These are phyloP conservation scores for Nitzschia sp. DNA, from an alignment of 108 stramenopile species.

Conservation along the genomic window DNA sequence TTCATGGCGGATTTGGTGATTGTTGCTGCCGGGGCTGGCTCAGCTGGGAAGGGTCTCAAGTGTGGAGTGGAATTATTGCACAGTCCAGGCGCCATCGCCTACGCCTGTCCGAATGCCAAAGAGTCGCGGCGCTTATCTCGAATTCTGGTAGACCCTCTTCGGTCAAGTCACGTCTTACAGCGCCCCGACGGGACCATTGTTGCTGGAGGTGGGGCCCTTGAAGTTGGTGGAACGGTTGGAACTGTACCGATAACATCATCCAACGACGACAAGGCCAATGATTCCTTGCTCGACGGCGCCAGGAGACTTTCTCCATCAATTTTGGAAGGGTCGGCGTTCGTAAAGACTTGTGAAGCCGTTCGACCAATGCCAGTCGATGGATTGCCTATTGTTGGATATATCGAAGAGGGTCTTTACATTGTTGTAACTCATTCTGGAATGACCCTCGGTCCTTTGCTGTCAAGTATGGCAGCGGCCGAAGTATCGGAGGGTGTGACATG, in stretches of 20 bases:
- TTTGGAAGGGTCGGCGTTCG: neutral
- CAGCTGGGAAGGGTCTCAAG: slow-evolving; percentile 25
- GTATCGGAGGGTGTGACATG: slow-evolving; percentile 22
- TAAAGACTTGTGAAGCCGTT: slow-evolving; percentile 40
- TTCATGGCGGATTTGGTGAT: slow-evolving; percentile 46
- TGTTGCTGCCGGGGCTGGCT: slow-evolving; percentile 50
- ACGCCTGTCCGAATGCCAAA: slow-evolving; percentile 14
- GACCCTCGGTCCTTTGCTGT: slow-evolving; percentile 60
- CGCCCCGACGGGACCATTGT: slow-evolving; percentile 56
- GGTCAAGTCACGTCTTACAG: slow-evolving; percentile 53
- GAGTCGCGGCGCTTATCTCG: slow-evolving; percentile 13
- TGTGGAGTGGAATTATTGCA: slow-evolving; percentile 34
- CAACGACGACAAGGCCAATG: neutral
- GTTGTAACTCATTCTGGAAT: slow-evolving; percentile 68
- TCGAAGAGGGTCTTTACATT: slow-evolving; percentile 47
- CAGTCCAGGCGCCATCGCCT: slow-evolving; percentile 52
- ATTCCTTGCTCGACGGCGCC: slow-evolving; percentile 9
- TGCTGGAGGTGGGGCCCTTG: slow-evolving; percentile 55
- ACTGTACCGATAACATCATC: neutral
- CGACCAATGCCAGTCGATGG: slow-evolving; percentile 77
- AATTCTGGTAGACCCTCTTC: slow-evolving; percentile 63
- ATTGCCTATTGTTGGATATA: slow-evolving; percentile 51
- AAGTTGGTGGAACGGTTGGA: slow-evolving; percentile 48
- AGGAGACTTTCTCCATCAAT: slow-evolving; percentile 8
- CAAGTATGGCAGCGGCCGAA: slow-evolving; percentile 55